Percentiles rank a stretch among this genome's conserved stretches.
These are phyloP conservation scores for Colletotrichum cordylinicola DNA, from an alignment of 2,329 filamentous ascomycete species.

Conservation along the genomic window DNA sequence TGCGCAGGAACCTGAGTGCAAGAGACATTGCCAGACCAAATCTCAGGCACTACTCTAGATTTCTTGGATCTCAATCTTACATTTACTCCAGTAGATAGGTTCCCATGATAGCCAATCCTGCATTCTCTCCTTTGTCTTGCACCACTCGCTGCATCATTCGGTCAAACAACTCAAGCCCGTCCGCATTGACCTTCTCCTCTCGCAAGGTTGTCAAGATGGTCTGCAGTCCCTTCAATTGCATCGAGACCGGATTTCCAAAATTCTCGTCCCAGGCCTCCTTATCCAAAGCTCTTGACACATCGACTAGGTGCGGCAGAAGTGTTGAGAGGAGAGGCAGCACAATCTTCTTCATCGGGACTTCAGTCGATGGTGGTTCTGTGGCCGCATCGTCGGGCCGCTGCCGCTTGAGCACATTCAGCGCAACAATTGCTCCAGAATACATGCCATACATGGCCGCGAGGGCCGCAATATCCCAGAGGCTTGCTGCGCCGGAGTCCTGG, in stretches of 20 bases:
- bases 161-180: not conserved
- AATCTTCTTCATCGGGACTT: not conserved
- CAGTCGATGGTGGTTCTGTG: not conserved
- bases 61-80: not conserved
- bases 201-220: slow-evolving; percentile 29
- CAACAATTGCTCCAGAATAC: slow-evolving; percentile 29
- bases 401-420: slow-evolving; percentile 28
- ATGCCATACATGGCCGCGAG: slow-evolving; percentile 33
- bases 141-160: slow-evolving; percentile 21
- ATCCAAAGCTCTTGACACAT: slow-evolving; percentile 27
- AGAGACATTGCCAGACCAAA: not conserved
- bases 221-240: slow-evolving; percentile 27
- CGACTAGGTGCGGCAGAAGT: slow-evolving; percentile 28
- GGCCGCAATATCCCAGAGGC: slow-evolving; percentile 28
- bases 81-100: not conserved
- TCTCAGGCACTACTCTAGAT: too few relatives aligned
- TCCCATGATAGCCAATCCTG: slow-evolving; percentile 5
- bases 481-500: slow-evolving; percentile 25
- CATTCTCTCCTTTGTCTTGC: slow-evolving; percentile 13
- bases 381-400: slow-evolving; percentile 8
- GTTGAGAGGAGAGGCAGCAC: slow-evolving; percentile 28
- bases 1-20: not conserved
- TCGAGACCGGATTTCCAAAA: slow-evolving; percentile 30
- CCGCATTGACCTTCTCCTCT: slow-evolving; percentile 27
- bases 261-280: slow-evolving; percentile 26